Percentiles rank a stretch among this genome's conserved stretches.
These are phyloP conservation scores for Penicillium sp. DNA, from an alignment of 2,329 filamentous ascomycete genomes.

Conservation along the genomic window DNA sequence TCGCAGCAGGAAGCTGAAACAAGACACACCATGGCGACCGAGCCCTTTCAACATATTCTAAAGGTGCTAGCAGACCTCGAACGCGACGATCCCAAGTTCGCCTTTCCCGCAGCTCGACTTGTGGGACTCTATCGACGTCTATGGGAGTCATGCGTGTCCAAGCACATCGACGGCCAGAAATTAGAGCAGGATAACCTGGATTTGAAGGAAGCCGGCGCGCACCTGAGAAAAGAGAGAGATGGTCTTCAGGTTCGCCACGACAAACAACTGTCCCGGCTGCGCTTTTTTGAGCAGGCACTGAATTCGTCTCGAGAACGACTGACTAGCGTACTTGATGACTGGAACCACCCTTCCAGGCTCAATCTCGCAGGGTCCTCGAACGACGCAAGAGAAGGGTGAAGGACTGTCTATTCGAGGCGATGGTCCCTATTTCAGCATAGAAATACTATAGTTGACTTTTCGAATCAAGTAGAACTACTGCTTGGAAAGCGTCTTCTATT, in stretches of 20 bases:
- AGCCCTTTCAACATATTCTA: background rate
- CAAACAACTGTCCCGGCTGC: too few species aligned
- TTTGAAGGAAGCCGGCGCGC: too few species aligned
- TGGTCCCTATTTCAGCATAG: too few species aligned
- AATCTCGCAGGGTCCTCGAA: background rate
- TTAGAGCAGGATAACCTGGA: background rate
- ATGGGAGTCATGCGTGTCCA: background rate
- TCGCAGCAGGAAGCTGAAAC: conserved; percentile 37
- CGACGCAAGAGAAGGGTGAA: background rate
- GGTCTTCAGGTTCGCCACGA: too few species aligned
- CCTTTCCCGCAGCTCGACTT: conserved; percentile 1
- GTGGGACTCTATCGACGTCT: background rate
- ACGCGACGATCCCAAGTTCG: background rate
- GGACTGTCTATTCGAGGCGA: background rate
- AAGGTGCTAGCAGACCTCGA: background rate
- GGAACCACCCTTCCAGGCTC: background rate
- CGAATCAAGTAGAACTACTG: too few species aligned
- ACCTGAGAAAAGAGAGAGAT: too few species aligned
- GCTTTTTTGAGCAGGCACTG: too few species aligned
- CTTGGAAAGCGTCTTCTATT: too few species aligned
- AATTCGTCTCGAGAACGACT: too few species aligned
- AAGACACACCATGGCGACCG: background rate
- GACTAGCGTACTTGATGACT: too few species aligned
- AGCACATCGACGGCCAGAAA: background rate
- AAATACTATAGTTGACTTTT: too few species aligned